phyloP scores from a whole-genome alignment of 2,329 filamentous ascomycete genomes.

The Penicillium carneum region DNA sequence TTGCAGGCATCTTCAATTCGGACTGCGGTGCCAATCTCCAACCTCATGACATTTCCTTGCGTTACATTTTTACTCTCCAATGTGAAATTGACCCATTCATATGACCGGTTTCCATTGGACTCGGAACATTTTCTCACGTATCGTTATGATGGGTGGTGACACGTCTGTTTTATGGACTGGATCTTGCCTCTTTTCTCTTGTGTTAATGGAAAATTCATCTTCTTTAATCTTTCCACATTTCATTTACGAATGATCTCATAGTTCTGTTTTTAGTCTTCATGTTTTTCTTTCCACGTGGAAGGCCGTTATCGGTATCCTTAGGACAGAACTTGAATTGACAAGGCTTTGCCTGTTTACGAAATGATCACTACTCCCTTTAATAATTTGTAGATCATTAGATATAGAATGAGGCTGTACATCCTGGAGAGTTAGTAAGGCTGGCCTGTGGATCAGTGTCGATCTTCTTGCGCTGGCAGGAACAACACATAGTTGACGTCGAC shows the following conservation, averaged over 20 bases:
- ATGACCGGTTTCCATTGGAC: conserved; percentile 13
- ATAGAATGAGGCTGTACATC: not conserved
- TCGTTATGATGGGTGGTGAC: conserved; percentile 19
- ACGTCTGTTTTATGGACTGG: conserved; percentile 6
- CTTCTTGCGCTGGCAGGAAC: not conserved
- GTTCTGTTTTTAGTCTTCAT: conserved; percentile 11
- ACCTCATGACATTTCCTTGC: conserved; percentile 10
- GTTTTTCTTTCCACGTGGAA: conserved; percentile 1
- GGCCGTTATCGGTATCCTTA: conserved; percentile 8
- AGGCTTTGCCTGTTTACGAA: conserved; percentile 1
- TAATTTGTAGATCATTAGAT: not conserved
- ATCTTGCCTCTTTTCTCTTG: conserved; percentile 1
- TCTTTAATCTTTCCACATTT: conserved; percentile 8
- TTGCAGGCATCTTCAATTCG: conserved; percentile 2
- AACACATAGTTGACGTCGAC: not conserved
- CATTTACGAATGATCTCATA: not conserved
- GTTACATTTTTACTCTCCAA: conserved; percentile 19
- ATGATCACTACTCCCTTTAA: not conserved
- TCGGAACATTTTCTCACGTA: conserved; percentile 18
- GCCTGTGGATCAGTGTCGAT: conserved; percentile 14
- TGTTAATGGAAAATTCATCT: conserved; percentile 5
- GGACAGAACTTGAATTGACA: conserved; percentile 13
- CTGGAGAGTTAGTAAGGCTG: not conserved
- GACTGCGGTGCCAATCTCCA: not conserved
- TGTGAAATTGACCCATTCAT: conserved; percentile 23